phyloP scores from a whole-genome alignment of 805 yeast species.

The Sugiyamaella boreocaroliniensis region DNA sequence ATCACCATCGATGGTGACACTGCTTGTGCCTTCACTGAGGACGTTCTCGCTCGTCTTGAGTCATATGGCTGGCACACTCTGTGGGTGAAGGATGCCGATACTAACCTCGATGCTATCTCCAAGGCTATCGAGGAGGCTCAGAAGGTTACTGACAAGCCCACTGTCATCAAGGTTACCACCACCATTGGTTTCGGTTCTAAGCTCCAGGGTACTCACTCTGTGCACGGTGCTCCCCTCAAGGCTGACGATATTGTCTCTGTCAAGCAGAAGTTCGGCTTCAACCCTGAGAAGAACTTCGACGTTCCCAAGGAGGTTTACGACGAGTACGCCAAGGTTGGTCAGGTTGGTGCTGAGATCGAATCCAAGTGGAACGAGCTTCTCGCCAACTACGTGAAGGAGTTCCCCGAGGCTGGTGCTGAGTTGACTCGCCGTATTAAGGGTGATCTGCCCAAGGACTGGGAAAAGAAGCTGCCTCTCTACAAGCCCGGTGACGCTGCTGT shows the following conservation, averaged over 20 bases:
- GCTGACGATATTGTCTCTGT: constrained; percentile 85
- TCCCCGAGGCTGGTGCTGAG: constrained; percentile 75
- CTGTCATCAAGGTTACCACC: constrained; percentile 81
- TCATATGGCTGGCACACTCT: constrained; percentile 92
- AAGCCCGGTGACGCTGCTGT: constrained; percentile 70
- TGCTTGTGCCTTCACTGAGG: constrained; percentile 85
- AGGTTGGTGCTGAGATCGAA: constrained; percentile 61
- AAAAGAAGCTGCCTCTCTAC: constrained; percentile 67
- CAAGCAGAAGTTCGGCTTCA: constrained; percentile 77
- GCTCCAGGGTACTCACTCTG: constrained; percentile 77
- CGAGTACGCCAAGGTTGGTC: constrained; percentile 49
- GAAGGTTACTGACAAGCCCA: constrained; percentile 73
- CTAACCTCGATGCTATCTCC: constrained; percentile 62
- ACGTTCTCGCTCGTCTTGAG: constrained; percentile 75
- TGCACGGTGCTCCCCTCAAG: constrained; percentile 95
- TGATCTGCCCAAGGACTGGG: constrained; percentile 75
- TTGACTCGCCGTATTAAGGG: constrained; percentile 68
- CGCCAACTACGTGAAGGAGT: constrained; percentile 54
- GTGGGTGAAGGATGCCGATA: constrained; percentile 73
- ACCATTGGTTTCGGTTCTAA: constrained; percentile 92
- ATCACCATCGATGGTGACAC: constrained; percentile 96
- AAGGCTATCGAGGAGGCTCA: constrained; percentile 78
- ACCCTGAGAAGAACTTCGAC: constrained; percentile 71
- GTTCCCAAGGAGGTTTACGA: constrained; percentile 82
- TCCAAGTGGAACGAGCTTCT: constrained; percentile 67